A percentile compares a stretch with the other conserved stretches of the same genome.
Evolutionary conservation across 2,329 filamentous ascomycete genomes (phyloP).

Genomic region (Fusarium newnesense): DNA sequence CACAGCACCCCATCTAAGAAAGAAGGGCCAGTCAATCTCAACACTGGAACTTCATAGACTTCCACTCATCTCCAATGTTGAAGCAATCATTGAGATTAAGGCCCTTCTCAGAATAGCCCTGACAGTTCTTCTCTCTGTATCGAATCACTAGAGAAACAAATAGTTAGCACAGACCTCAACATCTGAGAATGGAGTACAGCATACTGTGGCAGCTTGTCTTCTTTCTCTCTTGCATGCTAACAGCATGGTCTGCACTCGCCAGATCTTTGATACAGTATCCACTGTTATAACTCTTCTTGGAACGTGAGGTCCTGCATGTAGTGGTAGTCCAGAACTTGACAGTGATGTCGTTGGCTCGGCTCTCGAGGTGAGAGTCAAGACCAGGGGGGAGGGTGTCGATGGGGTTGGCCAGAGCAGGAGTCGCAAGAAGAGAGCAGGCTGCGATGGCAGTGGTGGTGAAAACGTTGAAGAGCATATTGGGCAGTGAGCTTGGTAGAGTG

Average conservation of each 20-base stretch:
- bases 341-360: neutral
- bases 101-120: neutral
- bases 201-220: neutral
- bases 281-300: neutral
- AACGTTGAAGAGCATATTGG: neutral
- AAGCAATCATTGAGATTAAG: neutral
- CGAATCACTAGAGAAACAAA: neutral
- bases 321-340: neutral
- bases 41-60: neutral
- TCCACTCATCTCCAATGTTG: neutral
- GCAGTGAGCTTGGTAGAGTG: rapidly evolving
- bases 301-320: neutral
- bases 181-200: neutral
- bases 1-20: neutral
- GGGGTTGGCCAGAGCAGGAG: neutral
- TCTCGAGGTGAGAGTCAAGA: neutral
- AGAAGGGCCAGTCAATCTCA: neutral
- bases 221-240: neutral
- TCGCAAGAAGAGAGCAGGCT: neutral
- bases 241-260: neutral
- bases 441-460: neutral
- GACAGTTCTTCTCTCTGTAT: neutral
- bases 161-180: neutral
- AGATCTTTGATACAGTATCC: neutral
- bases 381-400: neutral